A percentile compares a stretch with the other conserved stretches of the same genome.
These are phyloP conservation scores for Pilasporangium apinafurcum DNA, from an alignment of 352 stramenopile species.

Conservation along the genomic window DNA sequence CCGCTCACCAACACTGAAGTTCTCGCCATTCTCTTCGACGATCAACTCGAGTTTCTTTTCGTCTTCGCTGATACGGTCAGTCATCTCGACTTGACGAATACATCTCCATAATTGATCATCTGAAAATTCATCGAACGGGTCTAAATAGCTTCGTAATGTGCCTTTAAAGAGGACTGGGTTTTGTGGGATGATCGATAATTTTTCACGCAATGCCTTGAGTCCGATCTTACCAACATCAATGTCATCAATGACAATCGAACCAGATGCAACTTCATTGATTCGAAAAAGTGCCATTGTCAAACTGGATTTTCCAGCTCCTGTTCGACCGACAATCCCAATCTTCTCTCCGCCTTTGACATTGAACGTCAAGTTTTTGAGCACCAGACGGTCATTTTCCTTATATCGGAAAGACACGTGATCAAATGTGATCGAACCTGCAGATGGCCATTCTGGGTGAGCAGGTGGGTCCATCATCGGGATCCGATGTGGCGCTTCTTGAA, in stretches of 20 bases:
- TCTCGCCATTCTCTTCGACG: conserved; percentile 91
- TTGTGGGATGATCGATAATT: conserved; percentile 92
- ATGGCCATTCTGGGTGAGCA: conserved; percentile 67
- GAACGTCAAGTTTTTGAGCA: conserved; percentile 31
- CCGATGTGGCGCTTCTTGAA: conserved; percentile 55
- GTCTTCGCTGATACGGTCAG: conserved; percentile 43
- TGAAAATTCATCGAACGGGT: conserved; percentile 81
- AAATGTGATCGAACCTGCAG: conserved; percentile 71
- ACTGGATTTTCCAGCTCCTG: conserved; percentile 82
- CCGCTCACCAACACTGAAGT: conserved; percentile 91
- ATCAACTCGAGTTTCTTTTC: conserved; percentile 49
- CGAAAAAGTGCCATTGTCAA: conserved; percentile 87
- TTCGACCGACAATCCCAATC: conserved; percentile 88
- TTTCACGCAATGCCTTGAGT: conserved; percentile 70
- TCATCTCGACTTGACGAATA: conserved; percentile 31
- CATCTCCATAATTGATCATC: conserved; percentile 61
- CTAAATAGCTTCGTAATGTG: conserved; percentile 87
- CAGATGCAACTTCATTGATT: conserved; percentile 78
- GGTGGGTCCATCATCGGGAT: conserved; percentile 15
- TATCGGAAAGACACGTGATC: conserved; percentile 86
- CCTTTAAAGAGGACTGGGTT: conserved; percentile 91
- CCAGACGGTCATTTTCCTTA: conserved; percentile 46
- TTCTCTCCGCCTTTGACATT: conserved; percentile 39
- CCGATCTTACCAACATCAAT: conserved; percentile 61
- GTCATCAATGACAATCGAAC: conserved; percentile 83